Evolutionary conservation across 2,329 filamentous ascomycete genomes (phyloP).

Genomic region (Talaromyces sp.): DNA sequence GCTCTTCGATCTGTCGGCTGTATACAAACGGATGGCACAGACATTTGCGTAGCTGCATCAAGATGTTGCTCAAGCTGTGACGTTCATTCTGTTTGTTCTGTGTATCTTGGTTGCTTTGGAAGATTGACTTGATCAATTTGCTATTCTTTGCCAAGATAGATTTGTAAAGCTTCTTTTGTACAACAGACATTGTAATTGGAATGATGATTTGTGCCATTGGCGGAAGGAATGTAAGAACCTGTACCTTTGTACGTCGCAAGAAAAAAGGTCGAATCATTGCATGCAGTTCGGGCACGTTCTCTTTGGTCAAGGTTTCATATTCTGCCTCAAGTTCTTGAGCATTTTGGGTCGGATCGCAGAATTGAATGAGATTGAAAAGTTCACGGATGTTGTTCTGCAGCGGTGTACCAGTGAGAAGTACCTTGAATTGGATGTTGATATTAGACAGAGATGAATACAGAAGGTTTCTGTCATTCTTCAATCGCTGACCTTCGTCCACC

Average conservation of each 20-base stretch:
- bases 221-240: conserved; percentile 86
- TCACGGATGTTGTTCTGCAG: conserved; percentile 83
- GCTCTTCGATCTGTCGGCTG: conserved; percentile 84
- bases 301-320: conserved; percentile 74
- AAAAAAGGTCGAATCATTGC: conserved; percentile 73
- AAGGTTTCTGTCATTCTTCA: conserved; percentile 87
- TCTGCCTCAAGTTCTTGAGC: conserved; percentile 71
- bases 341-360: conserved; percentile 70
- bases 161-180: conserved; percentile 93
- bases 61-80: conserved; percentile 83
- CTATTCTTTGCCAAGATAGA: conserved; percentile 90
- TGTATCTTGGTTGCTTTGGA: conserved; percentile 60
- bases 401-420: conserved; percentile 84
- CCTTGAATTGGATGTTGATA: conserved; percentile 75
- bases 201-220: conserved; percentile 93
- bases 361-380: conserved; percentile 94
- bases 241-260: conserved; percentile 76
- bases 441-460: conserved; percentile 72
- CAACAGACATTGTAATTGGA: conserved; percentile 87
- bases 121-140: conserved; percentile 81
- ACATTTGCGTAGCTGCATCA: conserved; percentile 92
- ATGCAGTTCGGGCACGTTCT: conserved; percentile 78
- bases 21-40: conserved; percentile 97
- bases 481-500: conserved; percentile 89
- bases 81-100: conserved; percentile 65